phyloP scores from a whole-genome alignment of 2,329 filamentous ascomycete genomes.

The Huntiella abstrusa region DNA sequence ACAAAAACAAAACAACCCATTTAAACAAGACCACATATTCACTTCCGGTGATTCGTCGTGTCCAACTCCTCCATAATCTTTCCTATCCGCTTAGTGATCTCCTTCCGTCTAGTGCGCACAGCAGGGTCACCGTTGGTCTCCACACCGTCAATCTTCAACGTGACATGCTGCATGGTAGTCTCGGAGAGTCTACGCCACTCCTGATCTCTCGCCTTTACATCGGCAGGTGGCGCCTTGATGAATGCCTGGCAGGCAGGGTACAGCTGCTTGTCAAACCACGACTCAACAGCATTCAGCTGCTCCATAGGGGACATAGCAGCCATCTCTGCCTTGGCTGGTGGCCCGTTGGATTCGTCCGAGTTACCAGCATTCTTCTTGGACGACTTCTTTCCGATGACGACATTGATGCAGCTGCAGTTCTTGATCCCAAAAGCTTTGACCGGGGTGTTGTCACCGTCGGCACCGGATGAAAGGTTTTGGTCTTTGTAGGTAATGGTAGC shows the following conservation, averaged over 20 bases:
- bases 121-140: conserved; percentile 52
- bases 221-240: conserved; percentile 40
- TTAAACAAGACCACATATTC: background rate
- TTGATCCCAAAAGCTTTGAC: conserved; percentile 43
- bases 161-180: conserved; percentile 54
- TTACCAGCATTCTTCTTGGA: conserved; percentile 24
- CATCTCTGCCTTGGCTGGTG: background rate
- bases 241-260: conserved; percentile 48
- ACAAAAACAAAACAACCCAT: background rate
- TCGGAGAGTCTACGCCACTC: conserved; percentile 61
- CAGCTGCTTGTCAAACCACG: conserved; percentile 44
- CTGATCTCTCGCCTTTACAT: conserved; percentile 48
- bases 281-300: conserved; percentile 47
- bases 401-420: conserved; percentile 39
- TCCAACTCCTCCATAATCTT: conserved; percentile 47
- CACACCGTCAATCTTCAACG: conserved; percentile 60
- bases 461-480: conserved; percentile 29
- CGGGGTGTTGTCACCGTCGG: conserved; percentile 20
- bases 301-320: conserved; percentile 24
- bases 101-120: conserved; percentile 47
- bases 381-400: conserved; percentile 19
- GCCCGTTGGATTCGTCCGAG: background rate
- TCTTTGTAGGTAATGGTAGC: conserved; percentile 39
- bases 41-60: conserved; percentile 17
- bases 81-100: conserved; percentile 54